Percentiles rank a stretch among this genome's conserved stretches.
These are phyloP conservation scores for Zalaria obscura DNA, from an alignment of 2,329 filamentous ascomycete species.

Conservation along the genomic window DNA sequence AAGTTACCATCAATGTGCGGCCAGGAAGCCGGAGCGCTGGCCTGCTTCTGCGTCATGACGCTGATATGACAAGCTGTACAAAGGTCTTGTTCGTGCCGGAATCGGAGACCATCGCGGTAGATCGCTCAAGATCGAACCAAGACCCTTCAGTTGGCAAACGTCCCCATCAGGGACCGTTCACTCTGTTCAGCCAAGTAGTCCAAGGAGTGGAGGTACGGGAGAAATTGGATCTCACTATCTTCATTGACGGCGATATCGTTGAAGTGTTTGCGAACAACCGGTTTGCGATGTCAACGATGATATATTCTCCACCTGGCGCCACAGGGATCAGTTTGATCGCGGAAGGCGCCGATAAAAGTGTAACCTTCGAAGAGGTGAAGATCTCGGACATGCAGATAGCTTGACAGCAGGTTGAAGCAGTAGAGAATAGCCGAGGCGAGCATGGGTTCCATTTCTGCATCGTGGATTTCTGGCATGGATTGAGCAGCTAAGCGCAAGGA, in stretches of 20 bases:
- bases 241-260: background rate
- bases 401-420: too few species aligned
- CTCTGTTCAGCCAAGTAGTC: background rate
- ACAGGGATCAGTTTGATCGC: too few species aligned
- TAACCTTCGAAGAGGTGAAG: too few species aligned
- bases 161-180: background rate
- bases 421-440: too few species aligned
- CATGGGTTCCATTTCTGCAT: too few species aligned
- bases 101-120: background rate
- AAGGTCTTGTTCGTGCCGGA: background rate
- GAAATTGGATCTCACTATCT: background rate
- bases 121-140: background rate
- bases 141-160: background rate
- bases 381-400: too few species aligned
- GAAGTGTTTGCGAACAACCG: background rate
- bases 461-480: too few species aligned
- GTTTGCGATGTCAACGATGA: constrained; percentile 1
- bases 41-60: too few species aligned
- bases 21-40: too few species aligned
- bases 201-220: background rate
- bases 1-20: too few species aligned
- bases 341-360: too few species aligned
- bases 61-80: background rate
- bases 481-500: too few species aligned
- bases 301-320: background rate